Evolutionary conservation across 1,139 yeast genomes (phyloP), one percentile per base, ranked within the genome.

Genomic region (Candida sojae): DNA sequence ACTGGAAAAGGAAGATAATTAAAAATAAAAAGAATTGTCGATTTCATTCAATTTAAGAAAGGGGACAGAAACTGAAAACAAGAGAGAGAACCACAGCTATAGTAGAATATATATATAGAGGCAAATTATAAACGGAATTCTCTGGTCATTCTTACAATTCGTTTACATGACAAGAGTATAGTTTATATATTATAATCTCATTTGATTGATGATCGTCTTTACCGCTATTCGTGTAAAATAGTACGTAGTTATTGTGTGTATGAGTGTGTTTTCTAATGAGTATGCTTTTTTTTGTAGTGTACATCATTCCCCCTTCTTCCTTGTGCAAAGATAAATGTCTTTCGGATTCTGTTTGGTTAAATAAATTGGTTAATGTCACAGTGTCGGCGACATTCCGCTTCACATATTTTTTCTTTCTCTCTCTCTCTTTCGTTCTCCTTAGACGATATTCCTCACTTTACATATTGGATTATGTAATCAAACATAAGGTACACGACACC

Each of bases 321-420:
- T 25, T 36, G 39, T 36, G 39, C 25, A 21, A 25, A 23, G 21
- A 36, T 36, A 36, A 36, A 36, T 36, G 39, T 36, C 39, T 36
- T 17, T 17, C 3, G 21, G 21, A 17, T 17, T 17, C 21, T 17
- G 21, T 17, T 17, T 17, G 21, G 21, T 17, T 17, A 17, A 17
- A 17, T 17, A 17, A 17, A 17, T 17, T 17, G 21, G 21, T 17
- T 17, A 17, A 17, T 17, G 21, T 17, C 21, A 17, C 29, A 26
- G 29, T 26, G 39, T 36, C 39, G 39, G 39, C 39, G 39, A 36
- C 39, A 36, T 36, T 36, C 39, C 29, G 4, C 35, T 12, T 12
- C 21, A 33, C 21, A 5, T 6, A 7, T 8, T 36, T 28, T 36
- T 36, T 25, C 25, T 25, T 36, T 36, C 25, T 36, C n/a, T 26